Conservation (phyloP, 2,329 filamentous ascomycete species). For the Ramularia collo-cygni region DNA sequence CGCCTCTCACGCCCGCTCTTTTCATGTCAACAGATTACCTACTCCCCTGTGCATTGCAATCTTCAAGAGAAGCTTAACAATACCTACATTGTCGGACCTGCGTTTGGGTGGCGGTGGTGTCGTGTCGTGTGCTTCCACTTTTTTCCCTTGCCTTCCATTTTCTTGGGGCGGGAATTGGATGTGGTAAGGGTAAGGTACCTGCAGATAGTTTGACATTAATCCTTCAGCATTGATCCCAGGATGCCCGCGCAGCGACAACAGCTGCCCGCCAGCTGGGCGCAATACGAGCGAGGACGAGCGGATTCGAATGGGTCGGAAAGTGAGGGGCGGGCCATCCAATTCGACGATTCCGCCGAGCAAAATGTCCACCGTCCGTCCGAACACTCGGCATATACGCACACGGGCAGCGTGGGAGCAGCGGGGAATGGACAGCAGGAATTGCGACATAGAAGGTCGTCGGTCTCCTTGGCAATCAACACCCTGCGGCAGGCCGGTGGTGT, state of each 20-base stretch:
- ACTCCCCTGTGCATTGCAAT: too few species aligned
- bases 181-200: too few species aligned
- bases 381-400: constrained; percentile 13
- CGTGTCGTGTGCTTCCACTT: too few species aligned
- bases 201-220: constrained; percentile 1
- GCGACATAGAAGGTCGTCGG: constrained; percentile 39
- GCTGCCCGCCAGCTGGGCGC: constrained; percentile 40
- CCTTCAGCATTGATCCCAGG: too few species aligned
- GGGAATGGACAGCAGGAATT: constrained; percentile 25
- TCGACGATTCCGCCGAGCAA: constrained; percentile 23
- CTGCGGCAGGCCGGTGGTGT: constrained; percentile 72
- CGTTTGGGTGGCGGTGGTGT: too few species aligned
- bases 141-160: too few species aligned
- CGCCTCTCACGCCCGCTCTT: too few species aligned
- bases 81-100: too few species aligned
- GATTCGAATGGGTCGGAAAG: constrained; percentile 35
- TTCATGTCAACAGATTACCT: too few species aligned
- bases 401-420: constrained; percentile 9
- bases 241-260: constrained; percentile 26
- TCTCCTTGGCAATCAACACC: constrained; percentile 45
- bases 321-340: constrained; percentile 22
- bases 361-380: constrained; percentile 16
- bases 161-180: too few species aligned
- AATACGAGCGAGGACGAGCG: constrained; percentile 37
- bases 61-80: too few species aligned